A percentile compares a stretch with the other conserved stretches of the same genome.
These are phyloP conservation scores for Tagetes erecta DNA, from an alignment of 129 eudicot genomes.

Conservation along the genomic window DNA sequence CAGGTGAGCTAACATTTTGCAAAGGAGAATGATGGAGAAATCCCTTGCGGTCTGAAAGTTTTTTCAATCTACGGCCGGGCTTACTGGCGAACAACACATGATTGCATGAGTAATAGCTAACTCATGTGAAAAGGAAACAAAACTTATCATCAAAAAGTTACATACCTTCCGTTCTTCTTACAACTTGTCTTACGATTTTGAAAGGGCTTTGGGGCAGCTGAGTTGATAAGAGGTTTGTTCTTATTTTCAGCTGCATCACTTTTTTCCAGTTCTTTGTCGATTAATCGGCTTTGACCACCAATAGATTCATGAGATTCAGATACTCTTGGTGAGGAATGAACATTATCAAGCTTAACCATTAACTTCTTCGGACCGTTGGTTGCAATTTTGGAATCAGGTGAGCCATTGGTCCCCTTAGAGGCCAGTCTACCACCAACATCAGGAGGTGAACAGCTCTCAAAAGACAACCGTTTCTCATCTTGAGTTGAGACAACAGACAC, in stretches of 20 bases:
- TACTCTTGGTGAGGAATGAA: slow-evolving; percentile 54
- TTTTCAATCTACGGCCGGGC: slow-evolving; percentile 73
- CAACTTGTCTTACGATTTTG: slow-evolving; percentile 53
- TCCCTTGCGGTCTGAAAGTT: slow-evolving; percentile 72
- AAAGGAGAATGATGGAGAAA: slow-evolving; percentile 56
- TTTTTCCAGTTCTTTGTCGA: slow-evolving; percentile 44
- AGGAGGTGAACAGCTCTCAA: slow-evolving; percentile 63
- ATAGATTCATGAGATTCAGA: slow-evolving; percentile 74
- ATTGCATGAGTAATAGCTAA: slow-evolving; percentile 4
- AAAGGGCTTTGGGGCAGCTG: slow-evolving; percentile 45
- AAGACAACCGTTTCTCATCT: slow-evolving; percentile 52
- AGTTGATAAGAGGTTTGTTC: slow-evolving; percentile 43
- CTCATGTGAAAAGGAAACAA: slow-evolving; percentile 11
- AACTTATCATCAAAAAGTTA: slow-evolving; percentile 6
- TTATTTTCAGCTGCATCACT: slow-evolving; percentile 39
- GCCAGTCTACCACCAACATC: slow-evolving; percentile 49
- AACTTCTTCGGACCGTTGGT: slow-evolving; percentile 46
- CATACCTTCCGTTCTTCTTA: slow-evolving; percentile 76
- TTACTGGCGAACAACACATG: slow-evolving; percentile 47
- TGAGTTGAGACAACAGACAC: slow-evolving; percentile 61
- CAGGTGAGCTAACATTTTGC: slow-evolving; percentile 50
- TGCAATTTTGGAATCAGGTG: slow-evolving; percentile 45
- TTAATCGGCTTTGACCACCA: slow-evolving; percentile 55
- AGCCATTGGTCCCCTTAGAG: slow-evolving; percentile 36
- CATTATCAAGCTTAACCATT: slow-evolving; percentile 55